phyloP scores from a whole-genome alignment of 768 basidiomycete species.

The Stropharia rugosoannulata region DNA sequence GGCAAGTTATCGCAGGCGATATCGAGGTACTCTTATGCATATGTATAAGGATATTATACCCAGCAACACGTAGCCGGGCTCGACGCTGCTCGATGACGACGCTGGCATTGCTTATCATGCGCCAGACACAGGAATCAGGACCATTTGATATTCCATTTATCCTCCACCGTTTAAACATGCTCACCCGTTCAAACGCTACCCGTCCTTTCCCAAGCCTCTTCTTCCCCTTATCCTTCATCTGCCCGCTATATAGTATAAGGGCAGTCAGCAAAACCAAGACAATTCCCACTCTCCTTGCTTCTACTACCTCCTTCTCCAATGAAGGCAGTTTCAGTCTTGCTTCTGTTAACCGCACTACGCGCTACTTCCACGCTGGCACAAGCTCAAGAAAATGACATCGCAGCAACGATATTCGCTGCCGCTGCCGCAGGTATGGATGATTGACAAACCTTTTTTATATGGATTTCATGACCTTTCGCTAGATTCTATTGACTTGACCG shows the following conservation, averaged over 20 bases:
- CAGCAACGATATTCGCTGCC: constrained; percentile 23
- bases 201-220: neutral
- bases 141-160: no score
- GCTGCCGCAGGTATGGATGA: constrained; percentile 25
- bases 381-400: constrained; percentile 20
- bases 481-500: constrained; percentile 31
- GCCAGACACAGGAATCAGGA: no score
- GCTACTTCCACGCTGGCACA: constrained; percentile 9
- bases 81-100: no score
- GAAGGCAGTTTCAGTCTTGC: constrained; percentile 31
- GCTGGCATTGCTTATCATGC: no score
- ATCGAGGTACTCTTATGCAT: no score
- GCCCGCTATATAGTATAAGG: neutral
- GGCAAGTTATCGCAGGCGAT: no score
- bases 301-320: constrained; percentile 22
- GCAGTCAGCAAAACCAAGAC: no score
- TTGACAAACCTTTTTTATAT: neutral
- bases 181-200: neutral
- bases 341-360: constrained; percentile 13
- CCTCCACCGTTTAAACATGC: neutral
- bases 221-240: neutral
- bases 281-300: neutral
- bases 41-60: no score
- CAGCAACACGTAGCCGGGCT: no score
- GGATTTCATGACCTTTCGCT: neutral